Evolutionary conservation across 225 moss, liverwort and hornwort species (phyloP), one percentile per base, ranked within the genome.

Genomic region (Anthoceros angustus): DNA sequence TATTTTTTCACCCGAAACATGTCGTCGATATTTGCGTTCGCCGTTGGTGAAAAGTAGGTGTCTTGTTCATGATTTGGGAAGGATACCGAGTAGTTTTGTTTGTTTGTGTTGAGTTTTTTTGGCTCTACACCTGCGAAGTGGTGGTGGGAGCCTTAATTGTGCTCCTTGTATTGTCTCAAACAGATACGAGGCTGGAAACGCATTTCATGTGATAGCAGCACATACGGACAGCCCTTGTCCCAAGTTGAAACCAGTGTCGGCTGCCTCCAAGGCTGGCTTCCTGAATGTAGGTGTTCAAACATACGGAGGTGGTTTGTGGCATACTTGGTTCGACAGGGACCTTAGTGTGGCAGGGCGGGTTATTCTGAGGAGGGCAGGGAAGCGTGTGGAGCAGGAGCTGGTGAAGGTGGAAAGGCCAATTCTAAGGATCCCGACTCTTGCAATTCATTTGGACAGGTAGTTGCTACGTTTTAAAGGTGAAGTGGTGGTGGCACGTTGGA

Each of bases 151-250:
- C 4, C 32, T 32, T 32, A 4, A 32, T 32, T 32, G 1, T 32
- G 32, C 32, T 32, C 32, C 4, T 32, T 32, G 32, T 1, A 32
- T 32, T 32, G 32, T 4, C 32, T 32, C 2, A 4, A 60, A 60
- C 79, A 89, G 89, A 45, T 89, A 86, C 69, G 79, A 90, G 70
- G 68, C 76, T 66, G 87, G 89, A 7, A 86, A 83, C 72, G 89
- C 86, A 25, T 90, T 90, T 76, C 84, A 87, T 62, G 72, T 87
- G 18, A 81, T 90, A 43, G 89, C 87, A 75, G 89, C 89, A 62
- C 89, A 90, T 68, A 90, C 89, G n/a, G 89, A 90, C 74, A 90
- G 89, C 69, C 89, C 89, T 21, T 90, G 89, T 77, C 85, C 87
- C 43, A 90, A 90, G 71, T 85, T 90, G 40, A 90, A 90, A 76